Percentiles rank a stretch among this genome's conserved stretches.
Evolutionary conservation across 768 basidiomycete genomes (phyloP).

Genomic region (Boletus sp.): DNA sequence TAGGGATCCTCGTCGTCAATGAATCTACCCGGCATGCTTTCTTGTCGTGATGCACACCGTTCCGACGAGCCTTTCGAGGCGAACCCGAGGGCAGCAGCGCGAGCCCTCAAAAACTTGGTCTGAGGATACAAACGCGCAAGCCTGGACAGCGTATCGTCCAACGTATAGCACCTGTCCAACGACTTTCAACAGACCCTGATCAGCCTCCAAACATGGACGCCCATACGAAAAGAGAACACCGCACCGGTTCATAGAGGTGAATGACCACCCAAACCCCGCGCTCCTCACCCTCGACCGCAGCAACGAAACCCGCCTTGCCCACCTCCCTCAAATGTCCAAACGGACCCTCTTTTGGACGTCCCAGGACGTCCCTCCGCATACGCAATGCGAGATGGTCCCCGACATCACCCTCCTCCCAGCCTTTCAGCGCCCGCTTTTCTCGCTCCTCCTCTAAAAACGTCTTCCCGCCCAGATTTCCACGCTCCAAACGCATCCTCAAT

Average conservation of each 20-base stretch:
- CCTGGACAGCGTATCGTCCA: conserved; percentile 65
- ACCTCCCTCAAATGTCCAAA: conserved; percentile 85
- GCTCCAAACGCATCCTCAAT: conserved; percentile 58
- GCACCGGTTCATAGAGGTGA: conserved; percentile 78
- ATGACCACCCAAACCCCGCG: conserved; percentile 76
- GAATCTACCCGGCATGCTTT: conserved; percentile 31
- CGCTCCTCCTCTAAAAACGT: conserved; percentile 77
- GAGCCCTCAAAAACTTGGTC: conserved; percentile 79
- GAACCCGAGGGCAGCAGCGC: conserved; percentile 75
- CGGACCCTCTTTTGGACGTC: conserved; percentile 46
- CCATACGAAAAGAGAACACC: conserved; percentile 22
- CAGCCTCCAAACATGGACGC: background rate
- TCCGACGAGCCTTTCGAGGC: conserved; percentile 37
- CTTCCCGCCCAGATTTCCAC: conserved; percentile 59
- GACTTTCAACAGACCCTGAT: conserved; percentile 43
- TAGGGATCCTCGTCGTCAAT: conserved; percentile 43
- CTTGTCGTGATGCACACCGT: conserved; percentile 6
- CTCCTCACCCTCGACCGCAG: conserved; percentile 71
- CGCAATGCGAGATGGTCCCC: conserved; percentile 16
- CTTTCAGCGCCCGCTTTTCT: conserved; percentile 48
- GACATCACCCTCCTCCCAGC: conserved; percentile 35
- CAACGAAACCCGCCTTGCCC: conserved; percentile 65
- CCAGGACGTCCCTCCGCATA: conserved; percentile 40
- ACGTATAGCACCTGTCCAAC: conserved; percentile 64
- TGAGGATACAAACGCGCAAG: conserved; percentile 67